Conservation (phyloP, 192 early-diverging fungal species). For the Kickxella alabastrina region DNA sequence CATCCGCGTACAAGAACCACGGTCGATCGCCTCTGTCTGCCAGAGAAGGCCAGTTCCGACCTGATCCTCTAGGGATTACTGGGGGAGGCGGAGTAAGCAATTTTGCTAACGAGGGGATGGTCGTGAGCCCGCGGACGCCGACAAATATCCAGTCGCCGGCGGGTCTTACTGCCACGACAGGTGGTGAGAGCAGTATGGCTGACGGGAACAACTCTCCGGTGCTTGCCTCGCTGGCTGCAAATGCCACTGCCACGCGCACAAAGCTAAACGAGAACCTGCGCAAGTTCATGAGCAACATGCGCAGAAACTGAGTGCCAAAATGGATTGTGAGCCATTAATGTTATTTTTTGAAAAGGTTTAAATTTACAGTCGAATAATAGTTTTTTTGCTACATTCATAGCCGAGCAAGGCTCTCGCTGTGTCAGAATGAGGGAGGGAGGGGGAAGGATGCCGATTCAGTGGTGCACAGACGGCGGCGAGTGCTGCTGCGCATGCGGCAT, state of each 20-base stretch:
- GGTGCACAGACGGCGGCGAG: constrained; percentile 20
- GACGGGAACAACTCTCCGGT: constrained; percentile 25
- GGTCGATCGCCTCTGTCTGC: neutral
- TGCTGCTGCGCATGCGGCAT: constrained; percentile 11
- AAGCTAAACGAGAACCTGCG: constrained; percentile 52
- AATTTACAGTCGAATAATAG: neutral
- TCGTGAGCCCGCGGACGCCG: neutral
- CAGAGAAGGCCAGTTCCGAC: constrained; percentile 1
- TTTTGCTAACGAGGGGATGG: neutral
- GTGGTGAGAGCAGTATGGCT: neutral
- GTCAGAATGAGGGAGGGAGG: no score
- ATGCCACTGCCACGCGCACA: constrained; percentile 40
- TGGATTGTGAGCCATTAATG: no score
- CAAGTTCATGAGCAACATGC: constrained; percentile 51
- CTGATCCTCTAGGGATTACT: constrained; percentile 40
- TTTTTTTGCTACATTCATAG: no score
- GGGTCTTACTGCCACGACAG: neutral
- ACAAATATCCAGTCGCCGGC: neutral
- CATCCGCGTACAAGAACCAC: neutral
- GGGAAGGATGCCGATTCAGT: no score
- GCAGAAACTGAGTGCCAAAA: constrained; percentile 10
- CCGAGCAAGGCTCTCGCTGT: no score
- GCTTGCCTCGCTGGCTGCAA: constrained; percentile 32
- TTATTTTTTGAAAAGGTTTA: no score
- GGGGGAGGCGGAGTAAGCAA: constrained; percentile 24